Evolutionary conservation across 2,329 filamentous ascomycete species (phyloP).

Genomic region (Dichotomopilus funicola): DNA sequence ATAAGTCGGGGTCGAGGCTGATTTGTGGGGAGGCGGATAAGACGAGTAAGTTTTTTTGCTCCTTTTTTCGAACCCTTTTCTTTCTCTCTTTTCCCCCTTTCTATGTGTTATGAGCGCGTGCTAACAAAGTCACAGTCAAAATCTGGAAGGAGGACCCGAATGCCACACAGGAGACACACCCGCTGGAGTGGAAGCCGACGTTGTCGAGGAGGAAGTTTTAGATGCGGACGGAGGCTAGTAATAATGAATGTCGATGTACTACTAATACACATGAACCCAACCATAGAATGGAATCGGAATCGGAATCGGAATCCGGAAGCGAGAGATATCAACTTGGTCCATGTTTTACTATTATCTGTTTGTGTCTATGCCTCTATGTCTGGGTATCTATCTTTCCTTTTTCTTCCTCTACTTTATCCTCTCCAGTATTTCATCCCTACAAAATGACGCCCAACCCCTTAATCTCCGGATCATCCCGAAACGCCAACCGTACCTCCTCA

Average conservation of each 20-base stretch:
- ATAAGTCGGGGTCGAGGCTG: constrained; percentile 77
- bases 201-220: constrained; percentile 71
- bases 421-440: constrained; percentile 13
- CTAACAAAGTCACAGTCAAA: constrained; percentile 56
- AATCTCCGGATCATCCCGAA: constrained; percentile 82
- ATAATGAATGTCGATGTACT: not conserved
- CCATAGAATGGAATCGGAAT: too few species aligned
- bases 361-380: not conserved
- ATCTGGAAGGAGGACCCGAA: constrained; percentile 92
- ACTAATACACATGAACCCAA: too few species aligned
- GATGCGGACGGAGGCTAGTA: not conserved
- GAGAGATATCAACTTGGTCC: too few species aligned
- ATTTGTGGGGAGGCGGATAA: constrained; percentile 97
- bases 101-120: not conserved
- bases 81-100: not conserved
- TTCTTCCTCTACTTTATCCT: too few species aligned
- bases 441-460: constrained; percentile 58
- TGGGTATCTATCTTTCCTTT: too few species aligned
- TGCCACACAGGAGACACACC: constrained; percentile 86
- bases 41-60: constrained; percentile 56
- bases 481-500: constrained; percentile 82
- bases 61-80: not conserved
- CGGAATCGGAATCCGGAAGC: too few species aligned
- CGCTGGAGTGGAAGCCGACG: constrained; percentile 84
- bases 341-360: too few species aligned